Conservation (phyloP, 1,284 basidiomycete genomes). For the Albatrellus sp. region DNA sequence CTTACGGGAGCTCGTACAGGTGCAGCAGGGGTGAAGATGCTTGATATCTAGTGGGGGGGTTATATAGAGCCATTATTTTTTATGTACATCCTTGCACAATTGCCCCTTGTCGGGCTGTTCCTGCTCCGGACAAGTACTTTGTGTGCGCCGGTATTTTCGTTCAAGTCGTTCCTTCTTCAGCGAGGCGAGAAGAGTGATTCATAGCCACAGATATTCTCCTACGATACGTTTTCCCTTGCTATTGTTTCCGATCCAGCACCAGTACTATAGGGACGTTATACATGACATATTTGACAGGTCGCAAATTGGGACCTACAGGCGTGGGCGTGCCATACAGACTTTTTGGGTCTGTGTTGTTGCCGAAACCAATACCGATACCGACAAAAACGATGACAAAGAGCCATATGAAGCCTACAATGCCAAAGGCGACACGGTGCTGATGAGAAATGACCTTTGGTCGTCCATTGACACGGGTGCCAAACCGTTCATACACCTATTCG, state of each 20-base stretch:
- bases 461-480: constrained; percentile 1
- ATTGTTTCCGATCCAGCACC: constrained; percentile 35
- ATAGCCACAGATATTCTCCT: constrained; percentile 41
- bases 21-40: constrained; percentile 25
- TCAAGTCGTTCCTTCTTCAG: too few relatives aligned
- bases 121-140: too few relatives aligned
- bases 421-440: constrained; percentile 9
- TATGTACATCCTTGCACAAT: too few relatives aligned
- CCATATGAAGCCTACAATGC: constrained; percentile 11
- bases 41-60: constrained; percentile 24
- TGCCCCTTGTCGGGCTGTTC: too few relatives aligned
- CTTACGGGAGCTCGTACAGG: constrained; percentile 25
- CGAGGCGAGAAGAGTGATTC: constrained; percentile 27
- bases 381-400: constrained; percentile 12
- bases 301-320: constrained; percentile 8
- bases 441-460: constrained; percentile 11
- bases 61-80: constrained; percentile 25
- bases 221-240: constrained; percentile 27
- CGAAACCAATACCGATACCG: constrained; percentile 12
- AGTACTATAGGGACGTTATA: constrained; percentile 1
- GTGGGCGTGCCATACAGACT: constrained; percentile 12
- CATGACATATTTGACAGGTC: neutral
- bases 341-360: constrained; percentile 8
- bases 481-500: too few relatives aligned
- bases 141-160: too few relatives aligned